phyloP scores from a whole-genome alignment of 1,284 basidiomycete genomes.

The Papiliotrema fonsecae region DNA sequence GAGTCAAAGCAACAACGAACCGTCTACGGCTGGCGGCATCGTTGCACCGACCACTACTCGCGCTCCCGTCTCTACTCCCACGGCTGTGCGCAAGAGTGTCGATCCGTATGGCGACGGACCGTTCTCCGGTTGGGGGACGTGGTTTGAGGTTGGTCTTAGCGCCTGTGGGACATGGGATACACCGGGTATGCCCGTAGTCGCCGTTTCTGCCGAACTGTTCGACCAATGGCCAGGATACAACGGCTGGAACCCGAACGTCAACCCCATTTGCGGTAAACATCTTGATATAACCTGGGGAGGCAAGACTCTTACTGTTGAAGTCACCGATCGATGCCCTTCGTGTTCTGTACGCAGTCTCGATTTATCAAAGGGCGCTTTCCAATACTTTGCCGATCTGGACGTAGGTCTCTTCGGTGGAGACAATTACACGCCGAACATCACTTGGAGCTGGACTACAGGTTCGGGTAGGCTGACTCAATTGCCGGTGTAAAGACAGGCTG shows the following conservation, averaged over 20 bases:
- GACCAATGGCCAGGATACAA: constrained; percentile 49
- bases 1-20: too few relatives aligned
- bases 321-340: constrained; percentile 51
- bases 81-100: constrained; percentile 11
- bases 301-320: constrained; percentile 45
- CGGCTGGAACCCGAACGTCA: constrained; percentile 49
- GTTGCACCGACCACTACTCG: neutral
- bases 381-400: constrained; percentile 41
- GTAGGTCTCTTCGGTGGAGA: constrained; percentile 26
- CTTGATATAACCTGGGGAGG: constrained; percentile 47
- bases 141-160: constrained; percentile 33
- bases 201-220: constrained; percentile 47
- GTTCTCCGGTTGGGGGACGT: constrained; percentile 41
- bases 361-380: constrained; percentile 49
- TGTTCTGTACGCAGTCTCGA: constrained; percentile 50
- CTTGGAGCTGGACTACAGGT: constrained; percentile 31
- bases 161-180: constrained; percentile 35
- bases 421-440: constrained; percentile 28
- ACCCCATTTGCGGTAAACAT: constrained; percentile 52
- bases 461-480: constrained; percentile 16
- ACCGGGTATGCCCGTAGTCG: constrained; percentile 42
- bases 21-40: too few relatives aligned
- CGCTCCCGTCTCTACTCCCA: constrained; percentile 5
- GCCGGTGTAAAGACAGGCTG: constrained; percentile 3
- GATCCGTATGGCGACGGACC: constrained; percentile 39